Conservation (phyloP, 495 filamentous ascomycete species). For the Chlorociboria aeruginascens region DNA sequence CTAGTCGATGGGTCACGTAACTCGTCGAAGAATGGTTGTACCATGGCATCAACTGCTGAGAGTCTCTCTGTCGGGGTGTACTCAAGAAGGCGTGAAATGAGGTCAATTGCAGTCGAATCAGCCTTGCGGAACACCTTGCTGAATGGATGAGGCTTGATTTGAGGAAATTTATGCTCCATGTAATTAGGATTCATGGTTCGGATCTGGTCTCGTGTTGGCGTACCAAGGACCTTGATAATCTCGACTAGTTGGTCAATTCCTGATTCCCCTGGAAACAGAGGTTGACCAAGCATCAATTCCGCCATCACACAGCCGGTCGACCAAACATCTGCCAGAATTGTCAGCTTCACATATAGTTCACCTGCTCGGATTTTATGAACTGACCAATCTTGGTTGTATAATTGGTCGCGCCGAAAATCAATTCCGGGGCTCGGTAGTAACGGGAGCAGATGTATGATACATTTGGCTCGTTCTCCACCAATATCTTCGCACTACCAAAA, state of each 20-base stretch:
- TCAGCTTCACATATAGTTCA: not conserved
- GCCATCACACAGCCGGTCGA: constrained; percentile 99
- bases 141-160: constrained; percentile 99
- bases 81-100: constrained; percentile 87
- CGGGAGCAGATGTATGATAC: constrained; percentile 99
- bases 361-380: constrained; percentile 12
- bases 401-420: constrained; percentile 98
- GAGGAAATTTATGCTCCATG: constrained; percentile 99
- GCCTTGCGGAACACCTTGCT: constrained; percentile 98
- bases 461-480: constrained; percentile 98
- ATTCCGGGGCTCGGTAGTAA: constrained; percentile 94
- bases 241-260: constrained; percentile 98
- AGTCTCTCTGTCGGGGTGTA: constrained; percentile 95
- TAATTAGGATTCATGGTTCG: constrained; percentile 99
- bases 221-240: constrained; percentile 98
- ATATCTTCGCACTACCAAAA: constrained; percentile 97
- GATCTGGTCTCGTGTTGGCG: constrained; percentile 96
- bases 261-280: constrained; percentile 96
- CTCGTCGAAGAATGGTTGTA: constrained; percentile 98
- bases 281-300: constrained; percentile 96
- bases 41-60: constrained; percentile 91
- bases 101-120: constrained; percentile 79
- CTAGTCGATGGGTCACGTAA: constrained; percentile 76
- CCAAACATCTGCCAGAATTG: constrained; percentile 68
- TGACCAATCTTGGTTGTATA: constrained; percentile 99